Evolutionary conservation across 2,329 filamentous ascomycete species (phyloP).

Genomic region (Trichoderma guizhouense): DNA sequence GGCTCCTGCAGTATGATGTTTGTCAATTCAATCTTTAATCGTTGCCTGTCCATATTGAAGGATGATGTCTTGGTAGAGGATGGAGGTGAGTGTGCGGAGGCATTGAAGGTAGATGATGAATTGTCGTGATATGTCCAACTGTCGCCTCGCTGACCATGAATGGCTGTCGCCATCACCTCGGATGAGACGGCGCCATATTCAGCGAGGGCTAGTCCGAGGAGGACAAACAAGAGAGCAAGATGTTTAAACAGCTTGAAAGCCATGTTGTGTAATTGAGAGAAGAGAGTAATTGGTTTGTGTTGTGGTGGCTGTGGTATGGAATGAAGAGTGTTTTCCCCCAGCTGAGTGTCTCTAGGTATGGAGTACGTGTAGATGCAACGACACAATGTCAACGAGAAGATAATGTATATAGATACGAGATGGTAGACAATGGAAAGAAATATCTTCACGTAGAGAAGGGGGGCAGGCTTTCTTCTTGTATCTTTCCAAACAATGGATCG

Average conservation of each 20-base stretch:
- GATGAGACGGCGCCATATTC: not conserved
- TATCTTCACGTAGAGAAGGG: not conserved
- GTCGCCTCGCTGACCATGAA: not conserved
- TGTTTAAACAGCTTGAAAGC: not conserved
- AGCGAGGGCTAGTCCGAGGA: conserved; percentile 12
- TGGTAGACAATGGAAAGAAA: not conserved
- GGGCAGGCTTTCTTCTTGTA: conserved; percentile 2
- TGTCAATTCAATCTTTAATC: conserved; percentile 20
- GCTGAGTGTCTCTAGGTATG: not conserved
- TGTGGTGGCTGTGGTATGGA: not conserved
- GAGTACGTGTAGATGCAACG: not conserved
- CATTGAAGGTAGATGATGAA: conserved; percentile 36
- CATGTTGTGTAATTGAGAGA: not conserved
- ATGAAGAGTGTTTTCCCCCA: not conserved
- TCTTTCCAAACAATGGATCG: not conserved
- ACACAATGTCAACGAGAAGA: not conserved
- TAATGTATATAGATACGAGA: not conserved
- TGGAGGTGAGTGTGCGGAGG: not conserved
- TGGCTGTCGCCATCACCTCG: not conserved
- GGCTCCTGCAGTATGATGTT: conserved; percentile 23
- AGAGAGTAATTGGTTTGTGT: not conserved
- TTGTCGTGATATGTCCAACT: conserved; percentile 45
- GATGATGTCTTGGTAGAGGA: not conserved
- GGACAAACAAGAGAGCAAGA: conserved; percentile 5
- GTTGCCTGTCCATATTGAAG: not conserved